phyloP scores from a whole-genome alignment of 441 rosid species.

The Cnidoscolus chayamansa region DNA sequence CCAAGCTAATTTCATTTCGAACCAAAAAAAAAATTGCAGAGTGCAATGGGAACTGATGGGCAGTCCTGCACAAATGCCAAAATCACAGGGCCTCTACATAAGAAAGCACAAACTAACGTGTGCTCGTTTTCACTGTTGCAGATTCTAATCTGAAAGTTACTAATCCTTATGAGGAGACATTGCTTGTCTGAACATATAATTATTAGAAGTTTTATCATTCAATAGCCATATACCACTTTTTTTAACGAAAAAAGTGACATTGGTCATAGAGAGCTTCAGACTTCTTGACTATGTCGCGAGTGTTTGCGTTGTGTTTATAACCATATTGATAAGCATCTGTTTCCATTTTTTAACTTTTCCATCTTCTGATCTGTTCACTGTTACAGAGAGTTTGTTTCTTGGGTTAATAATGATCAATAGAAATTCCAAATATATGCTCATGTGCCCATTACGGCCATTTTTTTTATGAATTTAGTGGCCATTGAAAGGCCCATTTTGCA shows the following conservation, averaged over 20 bases:
- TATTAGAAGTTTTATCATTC: not conserved
- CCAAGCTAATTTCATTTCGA: constrained; percentile 1
- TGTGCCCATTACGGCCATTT: too few relatives aligned
- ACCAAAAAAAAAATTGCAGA: constrained; percentile 38
- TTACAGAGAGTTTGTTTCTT: too few relatives aligned
- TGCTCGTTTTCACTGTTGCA: constrained; percentile 55
- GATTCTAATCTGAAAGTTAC: constrained; percentile 33
- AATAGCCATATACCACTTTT: not conserved
- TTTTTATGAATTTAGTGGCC: too few relatives aligned
- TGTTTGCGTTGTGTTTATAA: too few relatives aligned
- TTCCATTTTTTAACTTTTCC: not conserved
- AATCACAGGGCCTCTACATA: constrained; percentile 32
- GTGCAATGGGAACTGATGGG: constrained; percentile 63
- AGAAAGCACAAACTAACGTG: constrained; percentile 45
- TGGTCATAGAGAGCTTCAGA: not conserved
- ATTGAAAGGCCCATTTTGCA: too few relatives aligned
- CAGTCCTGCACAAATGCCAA: constrained; percentile 78
- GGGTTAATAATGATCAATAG: too few relatives aligned
- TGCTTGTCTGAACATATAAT: not conserved
- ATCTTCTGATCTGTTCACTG: not conserved
- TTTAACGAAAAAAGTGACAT: not conserved
- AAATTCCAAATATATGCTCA: too few relatives aligned
- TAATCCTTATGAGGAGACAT: not conserved
- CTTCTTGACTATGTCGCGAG: too few relatives aligned
- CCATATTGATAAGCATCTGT: too few relatives aligned